These are phyloP conservation scores for Blakeslea trispora DNA, from an alignment of 371 early-diverging fungal genomes.

Conservation along the genomic window DNA sequence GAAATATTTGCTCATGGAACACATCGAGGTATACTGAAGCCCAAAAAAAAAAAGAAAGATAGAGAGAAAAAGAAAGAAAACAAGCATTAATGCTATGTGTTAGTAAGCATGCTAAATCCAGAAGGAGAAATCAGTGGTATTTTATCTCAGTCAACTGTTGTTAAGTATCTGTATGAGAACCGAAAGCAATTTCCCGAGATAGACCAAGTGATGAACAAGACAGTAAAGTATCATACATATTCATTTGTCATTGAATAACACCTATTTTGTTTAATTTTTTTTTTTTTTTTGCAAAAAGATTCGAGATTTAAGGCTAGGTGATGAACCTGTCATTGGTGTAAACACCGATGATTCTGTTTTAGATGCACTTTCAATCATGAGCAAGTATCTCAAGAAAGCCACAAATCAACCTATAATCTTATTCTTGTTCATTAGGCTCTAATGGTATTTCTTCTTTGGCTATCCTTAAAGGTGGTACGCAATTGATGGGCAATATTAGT, in stretches of 20 bases:
- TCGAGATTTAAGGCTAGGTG: constrained; percentile 54
- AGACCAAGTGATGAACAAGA: constrained; percentile 36
- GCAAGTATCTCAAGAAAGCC: too few relatives aligned
- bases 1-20: constrained; percentile 76
- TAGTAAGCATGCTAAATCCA: constrained; percentile 60
- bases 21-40: constrained; percentile 76
- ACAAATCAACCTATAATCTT: too few relatives aligned
- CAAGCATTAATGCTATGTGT: too few relatives aligned
- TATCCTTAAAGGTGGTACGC: constrained; percentile 50
- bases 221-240: constrained; percentile 29
- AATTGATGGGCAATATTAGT: constrained; percentile 69
- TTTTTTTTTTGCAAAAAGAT: too few relatives aligned
- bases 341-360: constrained; percentile 42
- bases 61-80: too few relatives aligned
- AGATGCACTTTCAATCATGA: constrained; percentile 61
- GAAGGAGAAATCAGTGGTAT: constrained; percentile 61
- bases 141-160: constrained; percentile 75
- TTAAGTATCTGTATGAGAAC: constrained; percentile 62
- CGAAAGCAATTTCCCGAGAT: constrained; percentile 40
- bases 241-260: neutral
- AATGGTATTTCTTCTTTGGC: constrained; percentile 66
- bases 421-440: constrained; percentile 44
- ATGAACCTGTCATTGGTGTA: constrained; percentile 55
- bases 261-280: neutral
- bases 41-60: too few relatives aligned